Evolutionary conservation across 139 green algal species (phyloP).

Genomic region (Closterium sp.): DNA sequence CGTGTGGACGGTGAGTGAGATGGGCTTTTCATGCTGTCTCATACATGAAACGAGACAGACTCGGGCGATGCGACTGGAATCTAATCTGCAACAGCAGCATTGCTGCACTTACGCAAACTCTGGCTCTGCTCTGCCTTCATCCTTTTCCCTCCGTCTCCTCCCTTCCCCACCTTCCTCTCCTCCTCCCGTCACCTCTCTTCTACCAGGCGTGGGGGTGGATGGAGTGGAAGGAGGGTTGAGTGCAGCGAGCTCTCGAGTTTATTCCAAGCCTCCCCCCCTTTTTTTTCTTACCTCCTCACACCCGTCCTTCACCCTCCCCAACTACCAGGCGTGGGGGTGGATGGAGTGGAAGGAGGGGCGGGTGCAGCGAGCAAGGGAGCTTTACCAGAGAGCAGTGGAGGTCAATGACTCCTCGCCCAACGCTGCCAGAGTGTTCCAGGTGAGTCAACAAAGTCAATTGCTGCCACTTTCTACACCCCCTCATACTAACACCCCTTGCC

Average conservation of each 20-base stretch:
- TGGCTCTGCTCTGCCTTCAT: no score
- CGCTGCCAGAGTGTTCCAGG: conserved; percentile 69
- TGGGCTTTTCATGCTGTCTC: no score
- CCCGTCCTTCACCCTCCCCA: background rate
- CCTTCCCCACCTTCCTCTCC: no score
- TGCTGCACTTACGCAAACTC: no score
- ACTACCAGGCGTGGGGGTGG: conserved; percentile 53
- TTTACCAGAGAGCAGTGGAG: conserved; percentile 94
- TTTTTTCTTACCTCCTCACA: background rate
- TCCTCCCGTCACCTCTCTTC: no score
- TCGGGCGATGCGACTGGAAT: no score
- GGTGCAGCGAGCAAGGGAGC: conserved; percentile 70
- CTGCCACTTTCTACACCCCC: no score
- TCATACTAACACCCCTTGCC: no score
- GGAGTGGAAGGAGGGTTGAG: conserved; percentile 72
- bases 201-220: conserved; percentile 62
- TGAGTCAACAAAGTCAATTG: background rate
- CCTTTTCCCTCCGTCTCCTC: background rate
- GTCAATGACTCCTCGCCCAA: conserved; percentile 41
- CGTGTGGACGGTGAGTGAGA: conserved; percentile 48
- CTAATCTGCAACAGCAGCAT: no score
- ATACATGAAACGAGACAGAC: no score
- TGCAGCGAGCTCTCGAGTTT: conserved; percentile 58
- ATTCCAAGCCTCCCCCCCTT: background rate
- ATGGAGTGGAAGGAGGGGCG: conserved; percentile 80